phyloP scores from a whole-genome alignment of 1,284 basidiomycete genomes.

The Trametes sp. region DNA sequence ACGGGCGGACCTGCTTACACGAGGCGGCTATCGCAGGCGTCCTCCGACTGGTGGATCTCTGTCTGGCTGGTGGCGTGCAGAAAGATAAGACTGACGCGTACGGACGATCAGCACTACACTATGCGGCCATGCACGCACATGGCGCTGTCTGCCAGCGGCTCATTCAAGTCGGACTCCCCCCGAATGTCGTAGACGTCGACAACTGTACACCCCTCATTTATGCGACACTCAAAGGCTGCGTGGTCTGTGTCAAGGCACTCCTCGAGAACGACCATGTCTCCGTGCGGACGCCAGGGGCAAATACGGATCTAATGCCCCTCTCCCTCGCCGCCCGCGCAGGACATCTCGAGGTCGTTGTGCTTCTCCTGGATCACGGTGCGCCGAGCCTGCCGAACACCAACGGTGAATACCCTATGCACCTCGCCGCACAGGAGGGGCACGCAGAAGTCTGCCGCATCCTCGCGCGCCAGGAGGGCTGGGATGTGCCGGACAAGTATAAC shows the following conservation, averaged over 20 bases:
- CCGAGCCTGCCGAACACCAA: slow-evolving; percentile 88
- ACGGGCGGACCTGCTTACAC: slow-evolving; percentile 94
- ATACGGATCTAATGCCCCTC: slow-evolving; percentile 85
- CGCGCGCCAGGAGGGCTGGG: slow-evolving; percentile 81
- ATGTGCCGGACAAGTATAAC: slow-evolving; percentile 94
- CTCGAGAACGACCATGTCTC: slow-evolving; percentile 72
- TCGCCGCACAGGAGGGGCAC: slow-evolving; percentile 98
- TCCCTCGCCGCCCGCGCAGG: slow-evolving; percentile 93
- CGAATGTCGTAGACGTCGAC: slow-evolving; percentile 86
- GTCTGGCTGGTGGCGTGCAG: slow-evolving; percentile 77
- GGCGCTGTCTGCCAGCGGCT: slow-evolving; percentile 80
- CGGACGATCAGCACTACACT: slow-evolving; percentile 93
- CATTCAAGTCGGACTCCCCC: slow-evolving; percentile 71
- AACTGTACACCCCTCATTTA: slow-evolving; percentile 95
- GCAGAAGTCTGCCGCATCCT: slow-evolving; percentile 84
- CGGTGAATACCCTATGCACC: slow-evolving; percentile 95
- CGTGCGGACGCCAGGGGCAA: slow-evolving; percentile 61
- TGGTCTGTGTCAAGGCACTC: slow-evolving; percentile 82
- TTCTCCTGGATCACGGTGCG: slow-evolving; percentile 83
- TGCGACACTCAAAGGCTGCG: slow-evolving; percentile 88
- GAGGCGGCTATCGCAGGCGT: slow-evolving; percentile 90
- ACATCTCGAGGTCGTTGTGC: slow-evolving; percentile 82
- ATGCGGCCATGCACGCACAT: slow-evolving; percentile 95
- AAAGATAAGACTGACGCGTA: slow-evolving; percentile 84
- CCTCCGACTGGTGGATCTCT: slow-evolving; percentile 82